Conservation (phyloP, 2,329 filamentous ascomycete species). For the Phoma herbarum region DNA sequence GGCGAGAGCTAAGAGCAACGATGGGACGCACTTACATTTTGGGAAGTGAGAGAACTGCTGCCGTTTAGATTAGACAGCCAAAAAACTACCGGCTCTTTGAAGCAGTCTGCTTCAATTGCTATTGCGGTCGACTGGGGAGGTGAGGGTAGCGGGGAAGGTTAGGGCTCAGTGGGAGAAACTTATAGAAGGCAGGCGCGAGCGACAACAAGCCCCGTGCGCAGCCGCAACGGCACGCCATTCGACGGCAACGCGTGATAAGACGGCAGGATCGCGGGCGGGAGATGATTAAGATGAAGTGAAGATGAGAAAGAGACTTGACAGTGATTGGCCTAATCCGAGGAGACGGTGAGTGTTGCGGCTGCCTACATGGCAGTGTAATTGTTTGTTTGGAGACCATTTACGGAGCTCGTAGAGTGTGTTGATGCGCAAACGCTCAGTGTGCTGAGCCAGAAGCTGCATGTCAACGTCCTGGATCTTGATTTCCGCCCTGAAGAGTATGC, state of each 20-base stretch:
- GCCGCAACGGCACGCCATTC: conserved; percentile 12
- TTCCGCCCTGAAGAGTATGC: not conserved
- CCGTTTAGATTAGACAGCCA: not conserved
- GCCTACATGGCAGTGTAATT: conserved; percentile 6
- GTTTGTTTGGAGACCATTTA: not conserved
- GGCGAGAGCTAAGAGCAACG: not conserved
- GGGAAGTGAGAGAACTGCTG: not conserved
- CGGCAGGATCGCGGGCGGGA: not conserved
- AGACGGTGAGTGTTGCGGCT: conserved; percentile 10
- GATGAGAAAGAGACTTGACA: conserved; percentile 1
- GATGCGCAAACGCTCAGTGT: not conserved
- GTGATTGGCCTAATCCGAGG: not conserved
- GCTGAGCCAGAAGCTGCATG: not conserved
- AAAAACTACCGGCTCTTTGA: not conserved
- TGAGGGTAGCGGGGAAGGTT: not conserved
- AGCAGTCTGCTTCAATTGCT: not conserved
- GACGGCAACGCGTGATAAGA: not conserved
- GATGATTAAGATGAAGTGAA: conserved; percentile 21
- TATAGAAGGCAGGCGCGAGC: conserved; percentile 25
- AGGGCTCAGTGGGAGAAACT: conserved; percentile 5
- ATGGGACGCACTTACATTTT: conserved; percentile 1
- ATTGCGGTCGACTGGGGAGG: conserved; percentile 1
- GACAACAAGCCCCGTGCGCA: conserved; percentile 20
- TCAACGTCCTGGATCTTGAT: not conserved
- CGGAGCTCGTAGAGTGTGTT: not conserved